Conservation (phyloP, 768 basidiomycete species). For the Trametes villosa region DNA sequence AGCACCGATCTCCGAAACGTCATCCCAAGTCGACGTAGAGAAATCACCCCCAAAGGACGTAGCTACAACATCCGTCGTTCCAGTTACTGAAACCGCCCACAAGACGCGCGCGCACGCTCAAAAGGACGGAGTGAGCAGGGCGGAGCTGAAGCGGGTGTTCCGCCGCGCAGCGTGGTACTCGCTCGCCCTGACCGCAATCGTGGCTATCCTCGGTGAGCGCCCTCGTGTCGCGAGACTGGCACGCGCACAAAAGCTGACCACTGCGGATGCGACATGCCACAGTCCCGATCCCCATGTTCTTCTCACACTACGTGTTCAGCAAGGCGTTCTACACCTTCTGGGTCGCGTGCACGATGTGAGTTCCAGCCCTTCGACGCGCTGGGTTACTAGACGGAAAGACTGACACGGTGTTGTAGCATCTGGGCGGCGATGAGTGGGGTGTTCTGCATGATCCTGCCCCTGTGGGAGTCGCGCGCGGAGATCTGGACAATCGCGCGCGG, state of each 20-base stretch:
- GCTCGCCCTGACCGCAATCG: slow-evolving; percentile 30
- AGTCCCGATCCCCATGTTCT: slow-evolving; percentile 44
- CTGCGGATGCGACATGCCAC: not conserved
- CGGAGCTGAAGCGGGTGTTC: slow-evolving; percentile 32
- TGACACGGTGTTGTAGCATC: slow-evolving; percentile 22
- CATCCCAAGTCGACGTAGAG: not conserved
- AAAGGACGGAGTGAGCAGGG: not conserved
- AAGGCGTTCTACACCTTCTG: slow-evolving; percentile 39
- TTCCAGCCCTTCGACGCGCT: not conserved
- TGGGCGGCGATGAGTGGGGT: slow-evolving; percentile 36
- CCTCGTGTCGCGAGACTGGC: not conserved
- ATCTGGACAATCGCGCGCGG: slow-evolving; percentile 29
- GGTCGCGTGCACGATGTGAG: slow-evolving; percentile 40
- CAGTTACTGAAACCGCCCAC: not conserved
- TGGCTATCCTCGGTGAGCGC: slow-evolving; percentile 35
- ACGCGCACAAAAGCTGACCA: not conserved
- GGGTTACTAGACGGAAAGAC: too few species aligned
- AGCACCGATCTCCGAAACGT: not conserved
- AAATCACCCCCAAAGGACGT: slow-evolving; percentile 10
- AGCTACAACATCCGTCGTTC: not conserved
- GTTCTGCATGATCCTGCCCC: slow-evolving; percentile 36
- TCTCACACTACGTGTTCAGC: slow-evolving; percentile 41
- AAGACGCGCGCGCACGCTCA: not conserved
- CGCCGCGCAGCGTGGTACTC: slow-evolving; percentile 37
- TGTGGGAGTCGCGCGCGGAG: slow-evolving; percentile 37